These are phyloP conservation scores for Globisporangium takayamanum DNA, from an alignment of 352 stramenopile genomes.

Conservation along the genomic window DNA sequence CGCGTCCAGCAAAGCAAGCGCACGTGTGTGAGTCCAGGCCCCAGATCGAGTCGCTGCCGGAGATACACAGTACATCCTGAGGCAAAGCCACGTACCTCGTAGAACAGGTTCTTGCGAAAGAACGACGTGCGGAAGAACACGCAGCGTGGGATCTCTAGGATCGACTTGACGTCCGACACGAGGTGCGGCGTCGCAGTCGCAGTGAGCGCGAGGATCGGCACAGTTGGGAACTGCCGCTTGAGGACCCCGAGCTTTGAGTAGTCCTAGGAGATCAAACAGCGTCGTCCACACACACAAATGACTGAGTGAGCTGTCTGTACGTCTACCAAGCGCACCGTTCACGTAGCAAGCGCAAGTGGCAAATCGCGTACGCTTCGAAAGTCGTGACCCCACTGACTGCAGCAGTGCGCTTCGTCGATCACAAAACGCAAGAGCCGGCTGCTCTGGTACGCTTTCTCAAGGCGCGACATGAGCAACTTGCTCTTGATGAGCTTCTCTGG, in stretches of 20 bases:
- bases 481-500: constrained; percentile 91
- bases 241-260: constrained; percentile 92
- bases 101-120: constrained; percentile 88
- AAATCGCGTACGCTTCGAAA: constrained; percentile 48
- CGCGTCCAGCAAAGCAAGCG: not conserved
- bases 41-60: not conserved
- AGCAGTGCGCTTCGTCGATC: constrained; percentile 90
- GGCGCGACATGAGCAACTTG: constrained; percentile 82
- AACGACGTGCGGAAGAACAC: constrained; percentile 89
- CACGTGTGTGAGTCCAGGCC: not conserved
- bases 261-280: constrained; percentile 31
- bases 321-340: not conserved
- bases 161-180: constrained; percentile 64
- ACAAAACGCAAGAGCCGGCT: constrained; percentile 87
- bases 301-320: not conserved
- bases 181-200: constrained; percentile 77
- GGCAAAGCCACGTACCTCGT: constrained; percentile 46
- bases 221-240: constrained; percentile 82
- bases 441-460: constrained; percentile 86
- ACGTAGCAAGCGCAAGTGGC: not conserved
- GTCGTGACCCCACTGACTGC: constrained; percentile 80
- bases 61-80: not conserved
- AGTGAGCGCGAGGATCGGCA: constrained; percentile 90
- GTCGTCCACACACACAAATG: not conserved
- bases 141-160: constrained; percentile 65